Conservation (phyloP, 2,329 filamentous ascomycete species). For the Claviceps quebecensis region DNA sequence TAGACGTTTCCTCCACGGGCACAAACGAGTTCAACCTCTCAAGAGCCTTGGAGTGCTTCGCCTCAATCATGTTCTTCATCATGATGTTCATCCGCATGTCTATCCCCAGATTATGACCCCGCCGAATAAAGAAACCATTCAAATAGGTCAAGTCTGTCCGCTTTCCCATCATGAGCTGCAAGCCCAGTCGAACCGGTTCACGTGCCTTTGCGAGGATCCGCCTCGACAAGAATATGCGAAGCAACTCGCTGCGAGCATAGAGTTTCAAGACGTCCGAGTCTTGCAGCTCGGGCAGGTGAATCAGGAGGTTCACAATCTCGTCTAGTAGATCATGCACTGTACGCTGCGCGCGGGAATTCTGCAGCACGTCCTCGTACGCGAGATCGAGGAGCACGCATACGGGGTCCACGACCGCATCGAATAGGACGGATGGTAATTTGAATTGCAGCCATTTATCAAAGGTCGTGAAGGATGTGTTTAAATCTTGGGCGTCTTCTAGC, state of each 20-base stretch:
- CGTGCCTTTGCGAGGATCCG: constrained; percentile 30
- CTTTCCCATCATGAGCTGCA: constrained; percentile 45
- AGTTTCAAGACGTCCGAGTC: constrained; percentile 41
- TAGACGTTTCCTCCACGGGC: constrained; percentile 22
- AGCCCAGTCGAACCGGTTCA: constrained; percentile 49
- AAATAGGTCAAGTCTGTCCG: constrained; percentile 69
- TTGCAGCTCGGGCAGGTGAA: constrained; percentile 58
- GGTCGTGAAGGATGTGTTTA: constrained; percentile 11
- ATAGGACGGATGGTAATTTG: constrained; percentile 67
- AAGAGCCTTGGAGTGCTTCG: constrained; percentile 35
- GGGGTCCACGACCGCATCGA: constrained; percentile 66
- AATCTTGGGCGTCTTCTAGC: constrained; percentile 10
- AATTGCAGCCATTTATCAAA: constrained; percentile 43
- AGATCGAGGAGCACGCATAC: constrained; percentile 68
- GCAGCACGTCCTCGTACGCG: constrained; percentile 55
- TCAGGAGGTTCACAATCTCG: constrained; percentile 62
- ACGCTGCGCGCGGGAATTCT: constrained; percentile 49
- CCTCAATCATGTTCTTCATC: constrained; percentile 59
- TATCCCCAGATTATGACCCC: constrained; percentile 61
- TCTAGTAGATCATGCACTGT: constrained; percentile 57
- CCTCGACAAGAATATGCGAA: constrained; percentile 43
- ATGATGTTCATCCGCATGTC: constrained; percentile 58
- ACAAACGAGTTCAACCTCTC: constrained; percentile 20
- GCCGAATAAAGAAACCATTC: constrained; percentile 73
- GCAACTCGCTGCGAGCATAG: constrained; percentile 43